Conservation (phyloP, 148 eudicot genomes). For the Camellia sinensis region DNA sequence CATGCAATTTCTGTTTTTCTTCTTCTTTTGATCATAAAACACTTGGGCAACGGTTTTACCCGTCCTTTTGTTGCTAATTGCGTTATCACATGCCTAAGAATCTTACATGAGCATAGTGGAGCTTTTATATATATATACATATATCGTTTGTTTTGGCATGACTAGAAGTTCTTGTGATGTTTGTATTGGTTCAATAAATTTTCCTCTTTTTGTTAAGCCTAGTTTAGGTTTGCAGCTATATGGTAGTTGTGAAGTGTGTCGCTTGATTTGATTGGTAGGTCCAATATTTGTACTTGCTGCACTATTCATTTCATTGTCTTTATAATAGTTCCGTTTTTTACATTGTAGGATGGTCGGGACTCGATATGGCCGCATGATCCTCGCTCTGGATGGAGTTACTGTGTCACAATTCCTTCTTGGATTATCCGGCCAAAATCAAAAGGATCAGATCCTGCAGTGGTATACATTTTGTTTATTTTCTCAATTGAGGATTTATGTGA, state of each 20-base stretch:
- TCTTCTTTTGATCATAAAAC: not conserved
- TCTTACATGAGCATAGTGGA: not conserved
- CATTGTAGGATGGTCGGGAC: slow-evolving; percentile 49
- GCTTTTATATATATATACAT: not conserved
- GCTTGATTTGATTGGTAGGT: not conserved
- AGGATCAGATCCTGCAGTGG: slow-evolving; percentile 78
- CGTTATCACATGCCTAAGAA: not conserved
- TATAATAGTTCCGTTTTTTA: not conserved
- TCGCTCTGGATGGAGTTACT: slow-evolving; percentile 89
- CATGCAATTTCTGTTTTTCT: not conserved
- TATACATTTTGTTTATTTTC: slow-evolving; percentile 32
- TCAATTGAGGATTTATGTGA: not conserved
- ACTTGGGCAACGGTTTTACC: too few species aligned
- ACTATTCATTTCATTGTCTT: not conserved
- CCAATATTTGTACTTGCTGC: not conserved
- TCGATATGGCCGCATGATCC: slow-evolving; percentile 92
- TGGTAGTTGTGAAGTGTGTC: not conserved
- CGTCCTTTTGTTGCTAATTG: not conserved
- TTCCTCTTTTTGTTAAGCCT: not conserved
- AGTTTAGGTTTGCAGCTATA: not conserved
- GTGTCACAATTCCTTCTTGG: slow-evolving; percentile 94
- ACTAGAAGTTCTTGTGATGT: not conserved
- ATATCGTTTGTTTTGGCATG: not conserved
- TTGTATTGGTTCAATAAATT: not conserved
- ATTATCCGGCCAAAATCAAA: slow-evolving; percentile 55